phyloP scores from a whole-genome alignment of 129 eudicot genomes.

The Mikania micrantha region DNA sequence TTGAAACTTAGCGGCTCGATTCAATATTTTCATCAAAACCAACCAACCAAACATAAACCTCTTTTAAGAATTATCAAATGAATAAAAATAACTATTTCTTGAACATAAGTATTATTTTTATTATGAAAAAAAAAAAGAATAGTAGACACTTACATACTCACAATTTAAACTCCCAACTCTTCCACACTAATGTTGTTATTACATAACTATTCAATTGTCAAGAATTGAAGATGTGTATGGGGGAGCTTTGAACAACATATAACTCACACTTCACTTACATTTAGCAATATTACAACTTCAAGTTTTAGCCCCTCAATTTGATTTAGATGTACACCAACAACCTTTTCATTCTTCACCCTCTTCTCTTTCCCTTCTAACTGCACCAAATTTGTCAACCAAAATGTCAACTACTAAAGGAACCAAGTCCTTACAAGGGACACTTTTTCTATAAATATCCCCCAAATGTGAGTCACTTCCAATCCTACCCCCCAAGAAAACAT shows the following conservation, averaged over 20 bases:
- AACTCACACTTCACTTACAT: not conserved
- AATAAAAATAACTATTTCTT: too few relatives aligned
- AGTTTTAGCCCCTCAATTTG: conserved; percentile 6
- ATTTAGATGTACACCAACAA: conserved; percentile 22
- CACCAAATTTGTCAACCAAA: conserved; percentile 73
- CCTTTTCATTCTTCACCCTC: conserved; percentile 56
- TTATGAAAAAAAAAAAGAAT: too few relatives aligned
- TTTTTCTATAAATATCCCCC: conserved; percentile 78
- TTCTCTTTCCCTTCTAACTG: conserved; percentile 61
- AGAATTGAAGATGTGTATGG: conserved; percentile 17
- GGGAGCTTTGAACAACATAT: conserved; percentile 16
- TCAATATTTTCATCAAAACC: too few relatives aligned
- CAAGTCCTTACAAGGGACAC: conserved; percentile 80
- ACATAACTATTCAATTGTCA: conserved; percentile 8
- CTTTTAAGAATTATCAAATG: too few relatives aligned
- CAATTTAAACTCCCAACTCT: conserved; percentile 12
- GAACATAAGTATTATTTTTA: too few relatives aligned
- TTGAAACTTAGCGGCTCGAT: too few relatives aligned
- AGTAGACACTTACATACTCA: too few relatives aligned
- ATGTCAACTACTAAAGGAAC: conserved; percentile 80
- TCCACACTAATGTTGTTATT: conserved; percentile 6
- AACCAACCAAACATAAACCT: too few relatives aligned
- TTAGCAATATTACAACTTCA: conserved; percentile 9
- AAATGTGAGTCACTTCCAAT: conserved; percentile 92
- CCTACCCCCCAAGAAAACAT: conserved; percentile 84